These are phyloP conservation scores for Acacia concinna DNA, from an alignment of 331 rosid species.

Conservation along the genomic window DNA sequence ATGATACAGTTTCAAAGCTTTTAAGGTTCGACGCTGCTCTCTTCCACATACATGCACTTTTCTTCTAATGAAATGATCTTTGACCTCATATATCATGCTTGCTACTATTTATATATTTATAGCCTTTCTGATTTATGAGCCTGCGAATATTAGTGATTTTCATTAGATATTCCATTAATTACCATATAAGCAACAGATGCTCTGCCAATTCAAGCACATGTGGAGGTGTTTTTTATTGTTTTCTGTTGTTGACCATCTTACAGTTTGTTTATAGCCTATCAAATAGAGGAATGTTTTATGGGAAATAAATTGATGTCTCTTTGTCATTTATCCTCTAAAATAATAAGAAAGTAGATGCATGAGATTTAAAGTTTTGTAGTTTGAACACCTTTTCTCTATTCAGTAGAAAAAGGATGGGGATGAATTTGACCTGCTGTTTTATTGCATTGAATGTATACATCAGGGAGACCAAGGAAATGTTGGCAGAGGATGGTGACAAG, in stretches of 20 bases:
- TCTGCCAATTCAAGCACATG: conserved; percentile 13
- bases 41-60: not conserved
- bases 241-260: conserved; percentile 19
- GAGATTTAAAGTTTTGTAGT: not conserved
- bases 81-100: conserved; percentile 1
- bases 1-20: conserved; percentile 69
- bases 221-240: not conserved
- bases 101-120: conserved; percentile 6
- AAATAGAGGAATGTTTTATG: not conserved
- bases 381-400: not conserved
- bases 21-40: conserved; percentile 53
- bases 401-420: not conserved
- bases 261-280: conserved; percentile 3
- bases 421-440: not conserved
- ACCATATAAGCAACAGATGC: not conserved
- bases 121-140: not conserved
- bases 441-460: conserved; percentile 34
- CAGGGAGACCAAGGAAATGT: conserved; percentile 79
- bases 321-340: not conserved
- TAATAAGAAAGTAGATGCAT: not conserved
- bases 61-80: conserved; percentile 11
- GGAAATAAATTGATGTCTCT: conserved; percentile 23
- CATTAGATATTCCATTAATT: not conserved
- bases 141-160: not conserved
- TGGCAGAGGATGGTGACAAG: conserved; percentile 49